Evolutionary conservation across 2,329 filamentous ascomycete species (phyloP).

Genomic region (Teratosphaeria nubilosa): DNA sequence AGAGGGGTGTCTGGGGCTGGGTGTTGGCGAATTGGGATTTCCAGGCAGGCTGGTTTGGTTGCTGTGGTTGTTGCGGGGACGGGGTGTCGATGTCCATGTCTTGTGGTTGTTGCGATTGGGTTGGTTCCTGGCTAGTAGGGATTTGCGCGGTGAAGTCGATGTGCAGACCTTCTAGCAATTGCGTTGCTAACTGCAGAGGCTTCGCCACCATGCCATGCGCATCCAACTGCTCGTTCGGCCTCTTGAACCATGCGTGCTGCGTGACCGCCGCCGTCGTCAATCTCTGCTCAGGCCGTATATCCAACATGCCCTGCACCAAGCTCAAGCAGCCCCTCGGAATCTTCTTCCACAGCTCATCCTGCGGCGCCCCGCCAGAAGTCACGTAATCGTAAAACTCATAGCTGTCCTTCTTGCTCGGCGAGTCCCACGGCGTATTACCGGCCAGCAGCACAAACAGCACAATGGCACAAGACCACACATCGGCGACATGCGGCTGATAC

Average conservation of each 20-base stretch:
- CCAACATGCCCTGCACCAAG: conserved; percentile 87
- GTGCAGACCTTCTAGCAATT: conserved; percentile 82
- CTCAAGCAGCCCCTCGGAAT: conserved; percentile 67
- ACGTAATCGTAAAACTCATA: conserved; percentile 89
- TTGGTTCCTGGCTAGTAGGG: conserved; percentile 37
- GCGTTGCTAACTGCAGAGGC: conserved; percentile 75
- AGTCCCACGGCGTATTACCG: conserved; percentile 96
- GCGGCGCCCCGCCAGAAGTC: conserved; percentile 54
- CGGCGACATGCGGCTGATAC: conserved; percentile 70
- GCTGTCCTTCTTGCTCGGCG: conserved; percentile 65
- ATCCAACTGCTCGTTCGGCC: conserved; percentile 66
- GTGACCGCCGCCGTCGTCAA: conserved; percentile 83
- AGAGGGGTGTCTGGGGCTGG: conserved; percentile 69
- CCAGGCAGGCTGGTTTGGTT: conserved; percentile 26
- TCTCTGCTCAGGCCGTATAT: conserved; percentile 59
- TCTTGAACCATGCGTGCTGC: conserved; percentile 89
- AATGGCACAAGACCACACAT: conserved; percentile 96
- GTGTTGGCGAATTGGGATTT: conserved; percentile 56
- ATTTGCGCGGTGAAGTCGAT: conserved; percentile 74
- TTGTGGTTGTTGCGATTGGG: conserved; percentile 25
- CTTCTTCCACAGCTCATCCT: conserved; percentile 77
- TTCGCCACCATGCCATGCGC: conserved; percentile 65
- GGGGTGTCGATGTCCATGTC: conserved; percentile 60
- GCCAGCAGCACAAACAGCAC: conserved; percentile 94
- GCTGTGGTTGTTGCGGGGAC: neutral